Percentiles rank a stretch among this genome's conserved stretches.
Evolutionary conservation across 2,329 filamentous ascomycete genomes (phyloP).

Genomic region (Xylariales sp.): DNA sequence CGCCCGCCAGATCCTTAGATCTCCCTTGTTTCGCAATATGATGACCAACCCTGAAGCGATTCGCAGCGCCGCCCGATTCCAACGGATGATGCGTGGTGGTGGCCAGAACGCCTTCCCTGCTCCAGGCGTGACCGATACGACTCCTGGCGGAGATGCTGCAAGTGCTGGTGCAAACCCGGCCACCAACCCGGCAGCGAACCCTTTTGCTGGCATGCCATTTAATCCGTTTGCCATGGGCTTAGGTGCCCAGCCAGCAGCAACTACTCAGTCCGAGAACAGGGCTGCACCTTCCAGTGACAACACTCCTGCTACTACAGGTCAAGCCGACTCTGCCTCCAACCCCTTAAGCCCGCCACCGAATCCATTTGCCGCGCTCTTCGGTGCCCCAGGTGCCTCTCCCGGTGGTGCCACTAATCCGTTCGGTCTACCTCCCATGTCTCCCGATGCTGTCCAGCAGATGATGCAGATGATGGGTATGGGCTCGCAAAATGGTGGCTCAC

Average conservation of each 20-base stretch:
- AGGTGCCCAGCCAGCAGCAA: slow-evolving; percentile 19
- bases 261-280: slow-evolving; percentile 19
- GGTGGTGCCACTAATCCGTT: slow-evolving; percentile 29
- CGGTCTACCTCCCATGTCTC: slow-evolving; percentile 42
- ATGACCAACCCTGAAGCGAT: slow-evolving; percentile 87
- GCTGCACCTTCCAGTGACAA: neutral
- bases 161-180: slow-evolving; percentile 25
- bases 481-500: slow-evolving; percentile 33
- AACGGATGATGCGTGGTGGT: slow-evolving; percentile 60
- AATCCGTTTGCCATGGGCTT: slow-evolving; percentile 38
- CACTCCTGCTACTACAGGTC: slow-evolving; percentile 8
- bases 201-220: slow-evolving; percentile 32
- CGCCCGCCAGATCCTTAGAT: slow-evolving; percentile 80
- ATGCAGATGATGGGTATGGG: slow-evolving; percentile 43
- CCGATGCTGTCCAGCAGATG: slow-evolving; percentile 52
- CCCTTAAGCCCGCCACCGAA: slow-evolving; percentile 44
- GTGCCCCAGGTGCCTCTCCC: slow-evolving; percentile 21
- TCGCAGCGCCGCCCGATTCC: slow-evolving; percentile 77
- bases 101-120: slow-evolving; percentile 70
- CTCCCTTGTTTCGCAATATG: slow-evolving; percentile 85
- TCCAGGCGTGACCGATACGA: slow-evolving; percentile 86
- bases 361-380: slow-evolving; percentile 66
- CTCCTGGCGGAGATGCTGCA: slow-evolving; percentile 42
- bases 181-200: slow-evolving; percentile 24
- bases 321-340: slow-evolving; percentile 16